These are phyloP conservation scores for Prunus armeniaca DNA, from an alignment of 306 rosid genomes.

Conservation along the genomic window DNA sequence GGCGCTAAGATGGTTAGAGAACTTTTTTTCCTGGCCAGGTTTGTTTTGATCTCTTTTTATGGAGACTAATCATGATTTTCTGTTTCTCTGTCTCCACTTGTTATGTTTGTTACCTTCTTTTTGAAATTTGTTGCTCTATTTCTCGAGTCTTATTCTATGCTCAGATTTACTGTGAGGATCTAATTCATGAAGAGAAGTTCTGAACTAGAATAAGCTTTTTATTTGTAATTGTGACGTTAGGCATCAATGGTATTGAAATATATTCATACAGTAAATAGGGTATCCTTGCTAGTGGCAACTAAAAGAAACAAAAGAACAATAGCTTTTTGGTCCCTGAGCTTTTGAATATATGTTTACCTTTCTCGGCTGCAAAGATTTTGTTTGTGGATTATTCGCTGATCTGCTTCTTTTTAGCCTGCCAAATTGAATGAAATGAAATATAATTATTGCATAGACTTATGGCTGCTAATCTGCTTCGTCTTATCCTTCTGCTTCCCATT, in stretches of 20 bases:
- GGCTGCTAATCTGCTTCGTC: background rate
- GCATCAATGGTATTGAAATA: background rate
- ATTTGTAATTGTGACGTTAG: background rate
- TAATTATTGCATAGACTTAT: background rate
- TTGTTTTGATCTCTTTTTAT: conserved; percentile 27
- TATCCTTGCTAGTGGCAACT: background rate
- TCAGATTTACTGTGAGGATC: background rate
- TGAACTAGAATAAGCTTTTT: background rate
- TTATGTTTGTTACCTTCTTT: background rate
- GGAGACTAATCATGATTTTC: background rate
- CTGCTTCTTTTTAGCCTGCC: background rate
- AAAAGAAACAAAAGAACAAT: background rate
- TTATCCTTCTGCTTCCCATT: background rate
- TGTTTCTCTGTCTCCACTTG: background rate
- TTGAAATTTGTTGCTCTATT: background rate
- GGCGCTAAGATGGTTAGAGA: conserved; percentile 99
- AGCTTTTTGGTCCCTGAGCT: background rate
- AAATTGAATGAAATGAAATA: background rate
- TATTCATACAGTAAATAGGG: too few species aligned
- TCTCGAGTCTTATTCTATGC: background rate
- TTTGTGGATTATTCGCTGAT: background rate
- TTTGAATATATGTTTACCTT: background rate
- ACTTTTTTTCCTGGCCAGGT: conserved; percentile 99
- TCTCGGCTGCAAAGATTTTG: background rate
- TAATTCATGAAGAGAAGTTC: background rate